A percentile compares a stretch with the other conserved stretches of the same genome.
Evolutionary conservation across 192 early-diverging fungal genomes (phyloP).

Genomic region (Powellomyces hirtus): DNA sequence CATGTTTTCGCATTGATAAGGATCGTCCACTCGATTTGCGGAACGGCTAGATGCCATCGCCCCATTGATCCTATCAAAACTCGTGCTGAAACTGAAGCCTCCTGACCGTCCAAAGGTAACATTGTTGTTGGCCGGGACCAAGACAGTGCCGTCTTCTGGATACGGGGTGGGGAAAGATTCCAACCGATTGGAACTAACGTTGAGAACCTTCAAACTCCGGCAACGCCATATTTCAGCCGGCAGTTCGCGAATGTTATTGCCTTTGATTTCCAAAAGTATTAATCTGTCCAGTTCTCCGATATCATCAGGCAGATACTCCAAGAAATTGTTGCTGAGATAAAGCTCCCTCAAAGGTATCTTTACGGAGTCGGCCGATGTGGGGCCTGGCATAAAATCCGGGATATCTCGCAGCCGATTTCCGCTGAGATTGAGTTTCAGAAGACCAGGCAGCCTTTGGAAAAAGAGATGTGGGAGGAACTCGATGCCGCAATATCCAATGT

Average conservation of each 20-base stretch:
- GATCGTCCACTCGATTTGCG: not conserved
- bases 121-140: not conserved
- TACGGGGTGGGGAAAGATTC: constrained; percentile 76
- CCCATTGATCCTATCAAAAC: not conserved
- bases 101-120: constrained; percentile 4
- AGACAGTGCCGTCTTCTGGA: constrained; percentile 28
- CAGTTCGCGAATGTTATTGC: constrained; percentile 71
- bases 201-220: constrained; percentile 64
- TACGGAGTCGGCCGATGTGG: not conserved
- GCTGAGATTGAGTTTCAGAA: constrained; percentile 29
- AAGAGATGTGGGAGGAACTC: constrained; percentile 32
- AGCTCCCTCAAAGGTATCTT: constrained; percentile 22
- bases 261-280: constrained; percentile 71
- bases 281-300: constrained; percentile 60
- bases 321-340: constrained; percentile 23
- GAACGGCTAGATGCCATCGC: not conserved
- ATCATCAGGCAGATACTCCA: constrained; percentile 54
- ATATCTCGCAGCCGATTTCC: constrained; percentile 34
- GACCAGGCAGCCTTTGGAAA: constrained; percentile 29
- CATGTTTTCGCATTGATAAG: not conserved
- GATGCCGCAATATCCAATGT: constrained; percentile 34
- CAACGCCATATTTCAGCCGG: constrained; percentile 46
- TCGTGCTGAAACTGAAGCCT: constrained; percentile 7
- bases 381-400: constrained; percentile 17
- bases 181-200: constrained; percentile 77